Evolutionary conservation across 768 basidiomycete genomes (phyloP), one percentile per base, ranked within the genome.

Genomic region (Rickenella mellea): DNA sequence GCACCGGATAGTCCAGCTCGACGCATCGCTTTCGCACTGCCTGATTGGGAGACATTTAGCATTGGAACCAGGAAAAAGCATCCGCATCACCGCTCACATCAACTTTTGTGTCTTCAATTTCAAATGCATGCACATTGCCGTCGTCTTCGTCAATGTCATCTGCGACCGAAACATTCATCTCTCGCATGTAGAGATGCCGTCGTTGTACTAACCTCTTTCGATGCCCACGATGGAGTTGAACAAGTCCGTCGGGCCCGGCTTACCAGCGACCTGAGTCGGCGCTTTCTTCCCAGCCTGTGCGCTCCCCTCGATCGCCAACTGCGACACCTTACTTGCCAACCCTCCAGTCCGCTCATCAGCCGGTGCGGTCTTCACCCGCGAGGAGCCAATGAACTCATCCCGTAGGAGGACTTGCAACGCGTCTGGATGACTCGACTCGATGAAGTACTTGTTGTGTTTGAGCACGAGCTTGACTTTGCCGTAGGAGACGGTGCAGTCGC

Each of bases 81-180:
- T 26, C 15, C 27, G 41, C 15, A 17, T 21, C 36, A 48, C 76
- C n/a, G n/a, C n/a, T 48, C 44, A 85, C 92, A 60, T 99, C 96
- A 50, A 99, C 96, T 61, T 89, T 88, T 37, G 79, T 74, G 52
- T 94, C 90, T 48, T 86, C 78, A 46, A 99, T 97, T 64, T 99
- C 87, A 55, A 99, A 98, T 5, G 94, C 84, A 59, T 97, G 93
- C 4, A 36, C 30, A 43, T 88, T 87, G 46, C 97, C 96, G 51
- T 98, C 96, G 51, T 97, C 93, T 58, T 97, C 94, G 37, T 96
- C 93, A 33, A 98, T 80, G 60, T 98, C 93, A 56, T 96, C 94
- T 94, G 46, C 11, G 35, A 35, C 9, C n/a, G 20, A 21, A n/a
- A 17, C 2, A 20, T 29, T 43, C 49, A 46, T 27, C 19, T 17